Conservation (phyloP, 106 monocot species). For the Apostasia shenzhenica region DNA sequence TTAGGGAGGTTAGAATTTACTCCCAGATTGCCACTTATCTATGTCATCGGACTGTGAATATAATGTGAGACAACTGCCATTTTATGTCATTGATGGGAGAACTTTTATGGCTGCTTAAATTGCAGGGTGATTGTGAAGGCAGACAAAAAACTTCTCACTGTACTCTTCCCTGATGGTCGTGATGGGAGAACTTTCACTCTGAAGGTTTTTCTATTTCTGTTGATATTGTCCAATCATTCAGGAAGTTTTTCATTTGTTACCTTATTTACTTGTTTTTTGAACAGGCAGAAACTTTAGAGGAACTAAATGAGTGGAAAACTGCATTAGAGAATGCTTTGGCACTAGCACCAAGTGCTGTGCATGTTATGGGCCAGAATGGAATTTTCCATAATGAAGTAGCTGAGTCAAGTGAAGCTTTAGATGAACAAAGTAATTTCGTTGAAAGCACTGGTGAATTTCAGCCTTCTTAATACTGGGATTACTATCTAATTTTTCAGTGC, state of each 20-base stretch:
- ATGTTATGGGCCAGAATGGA: constrained; percentile 49
- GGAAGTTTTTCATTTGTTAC: constrained; percentile 2
- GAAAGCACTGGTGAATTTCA: too few species aligned
- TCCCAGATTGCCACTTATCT: neutral
- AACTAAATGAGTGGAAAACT: constrained; percentile 84
- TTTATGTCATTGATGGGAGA: neutral
- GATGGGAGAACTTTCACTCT: constrained; percentile 85
- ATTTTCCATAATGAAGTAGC: constrained; percentile 52
- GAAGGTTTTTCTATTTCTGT: constrained; percentile 42
- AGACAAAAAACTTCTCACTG: constrained; percentile 90
- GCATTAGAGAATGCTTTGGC: constrained; percentile 84
- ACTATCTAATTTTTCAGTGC: too few species aligned
- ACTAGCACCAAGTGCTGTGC: constrained; percentile 63
- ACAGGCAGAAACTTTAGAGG: constrained; percentile 88
- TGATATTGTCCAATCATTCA: constrained; percentile 3
- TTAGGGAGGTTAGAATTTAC: constrained; percentile 65
- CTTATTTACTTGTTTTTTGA: constrained; percentile 11
- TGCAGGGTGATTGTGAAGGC: constrained; percentile 78
- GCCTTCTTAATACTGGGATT: too few species aligned
- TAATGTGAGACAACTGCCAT: neutral
- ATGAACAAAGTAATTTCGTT: constrained; percentile 49
- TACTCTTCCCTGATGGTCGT: constrained; percentile 79
- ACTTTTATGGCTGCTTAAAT: constrained; percentile 15
- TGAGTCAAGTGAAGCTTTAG: constrained; percentile 45
- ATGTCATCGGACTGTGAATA: neutral